Evolutionary conservation across 2,329 filamentous ascomycete species (phyloP).

Genomic region (Epichloe sp.): DNA sequence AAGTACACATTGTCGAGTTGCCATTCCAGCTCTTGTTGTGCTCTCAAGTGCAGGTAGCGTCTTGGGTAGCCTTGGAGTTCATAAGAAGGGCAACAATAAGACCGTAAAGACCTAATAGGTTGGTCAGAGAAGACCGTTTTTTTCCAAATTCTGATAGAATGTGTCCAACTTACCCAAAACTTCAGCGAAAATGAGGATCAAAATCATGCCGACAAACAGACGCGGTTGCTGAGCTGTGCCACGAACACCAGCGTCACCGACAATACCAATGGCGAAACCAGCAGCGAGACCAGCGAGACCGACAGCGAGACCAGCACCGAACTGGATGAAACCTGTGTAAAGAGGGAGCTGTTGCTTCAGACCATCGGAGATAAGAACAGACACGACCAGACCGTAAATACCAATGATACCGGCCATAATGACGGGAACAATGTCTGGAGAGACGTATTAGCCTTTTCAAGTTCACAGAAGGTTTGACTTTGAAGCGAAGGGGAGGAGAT

Average conservation of each 20-base stretch:
- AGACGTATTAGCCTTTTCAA: constrained; percentile 9
- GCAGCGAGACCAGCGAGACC: constrained; percentile 74
- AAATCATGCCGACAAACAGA: constrained; percentile 93
- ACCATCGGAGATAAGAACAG: constrained; percentile 72
- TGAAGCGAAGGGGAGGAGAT: neutral
- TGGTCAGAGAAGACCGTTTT: constrained; percentile 11
- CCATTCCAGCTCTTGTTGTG: constrained; percentile 7
- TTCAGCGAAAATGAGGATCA: constrained; percentile 99
- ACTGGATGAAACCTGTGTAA: constrained; percentile 75
- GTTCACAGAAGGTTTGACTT: neutral
- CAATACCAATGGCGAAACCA: constrained; percentile 77
- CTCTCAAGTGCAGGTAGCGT: constrained; percentile 38
- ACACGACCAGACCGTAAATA: constrained; percentile 90
- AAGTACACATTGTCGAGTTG: constrained; percentile 25
- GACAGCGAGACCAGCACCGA: constrained; percentile 71
- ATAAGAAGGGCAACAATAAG: constrained; percentile 97
- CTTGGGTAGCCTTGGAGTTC: constrained; percentile 80
- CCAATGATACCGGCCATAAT: constrained; percentile 99
- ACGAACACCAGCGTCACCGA: constrained; percentile 78
- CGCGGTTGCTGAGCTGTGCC: constrained; percentile 74
- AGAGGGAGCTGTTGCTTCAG: constrained; percentile 59
- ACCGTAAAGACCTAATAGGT: constrained; percentile 78
- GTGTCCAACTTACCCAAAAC: constrained; percentile 63
- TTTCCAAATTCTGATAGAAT: neutral
- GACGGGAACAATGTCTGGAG: constrained; percentile 88